phyloP scores from a whole-genome alignment of 2,329 filamentous ascomycete genomes.

The Aspergillus versicolor region DNA sequence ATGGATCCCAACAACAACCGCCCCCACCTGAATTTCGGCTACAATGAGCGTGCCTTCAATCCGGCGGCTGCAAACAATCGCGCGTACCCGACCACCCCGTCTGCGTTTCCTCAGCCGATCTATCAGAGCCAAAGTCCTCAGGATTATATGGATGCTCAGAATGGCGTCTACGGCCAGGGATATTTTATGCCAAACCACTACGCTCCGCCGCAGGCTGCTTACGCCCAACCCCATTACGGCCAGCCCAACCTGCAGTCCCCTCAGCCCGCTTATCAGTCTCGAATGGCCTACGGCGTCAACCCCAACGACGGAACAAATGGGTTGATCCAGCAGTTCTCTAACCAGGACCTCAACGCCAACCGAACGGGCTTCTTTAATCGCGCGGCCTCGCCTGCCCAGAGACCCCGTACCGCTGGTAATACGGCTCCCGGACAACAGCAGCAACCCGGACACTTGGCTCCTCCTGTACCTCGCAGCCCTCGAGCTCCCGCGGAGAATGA shows the following conservation, averaged over 20 bases:
- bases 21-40: conserved; percentile 49
- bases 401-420: conserved; percentile 78
- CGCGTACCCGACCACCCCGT: conserved; percentile 83
- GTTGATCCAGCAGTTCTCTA: conserved; percentile 91
- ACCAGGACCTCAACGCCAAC: conserved; percentile 83
- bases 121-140: conserved; percentile 61
- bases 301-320: conserved; percentile 85
- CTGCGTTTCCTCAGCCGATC: conserved; percentile 92
- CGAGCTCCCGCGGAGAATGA: conserved; percentile 60
- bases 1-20: conserved; percentile 57
- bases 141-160: conserved; percentile 58
- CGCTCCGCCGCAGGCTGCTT: conserved; percentile 49
- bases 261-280: conserved; percentile 54
- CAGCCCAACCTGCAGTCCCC: conserved; percentile 55
- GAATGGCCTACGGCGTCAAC: conserved; percentile 56
- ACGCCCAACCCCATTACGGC: conserved; percentile 52
- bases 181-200: conserved; percentile 67
- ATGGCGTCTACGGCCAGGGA: conserved; percentile 42
- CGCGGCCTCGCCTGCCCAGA: conserved; percentile 68
- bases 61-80: conserved; percentile 58
- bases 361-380: conserved; percentile 69
- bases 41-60: conserved; percentile 65
- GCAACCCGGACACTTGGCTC: conserved; percentile 68
- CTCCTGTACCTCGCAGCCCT: conserved; percentile 62
- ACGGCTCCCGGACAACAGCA: conserved; percentile 53